These are phyloP conservation scores for Raddia distichophylla DNA, from an alignment of 176 grass and related monocot species.

Conservation along the genomic window DNA sequence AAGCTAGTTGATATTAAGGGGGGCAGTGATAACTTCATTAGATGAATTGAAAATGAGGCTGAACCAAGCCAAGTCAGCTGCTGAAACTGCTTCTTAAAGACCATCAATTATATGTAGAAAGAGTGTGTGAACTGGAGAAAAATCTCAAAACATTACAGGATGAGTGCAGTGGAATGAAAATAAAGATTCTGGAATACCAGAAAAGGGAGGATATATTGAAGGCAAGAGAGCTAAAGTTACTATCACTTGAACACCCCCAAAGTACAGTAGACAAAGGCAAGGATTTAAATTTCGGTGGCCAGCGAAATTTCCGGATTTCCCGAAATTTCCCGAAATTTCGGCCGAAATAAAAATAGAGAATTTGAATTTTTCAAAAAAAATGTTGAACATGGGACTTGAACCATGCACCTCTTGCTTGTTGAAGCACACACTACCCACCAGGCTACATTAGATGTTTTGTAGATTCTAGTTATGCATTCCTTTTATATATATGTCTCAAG, in stretches of 20 bases:
- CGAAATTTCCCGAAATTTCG: no score
- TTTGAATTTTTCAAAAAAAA: no score
- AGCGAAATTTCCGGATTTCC: no score
- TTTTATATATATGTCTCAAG: no score
- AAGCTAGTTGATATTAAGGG: constrained; percentile 47
- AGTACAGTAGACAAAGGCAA: constrained; percentile 62
- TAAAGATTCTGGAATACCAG: constrained; percentile 58
- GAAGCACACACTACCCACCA: no score
- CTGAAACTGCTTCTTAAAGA: constrained; percentile 69
- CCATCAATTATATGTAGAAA: constrained; percentile 57
- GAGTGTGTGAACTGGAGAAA: constrained; percentile 64
- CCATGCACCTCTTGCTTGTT: no score
- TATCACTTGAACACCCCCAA: constrained; percentile 50
- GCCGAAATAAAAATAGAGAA: no score
- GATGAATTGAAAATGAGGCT: constrained; percentile 61
- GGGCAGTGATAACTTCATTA: constrained; percentile 41
- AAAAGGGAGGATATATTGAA: constrained; percentile 54
- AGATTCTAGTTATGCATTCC: no score
- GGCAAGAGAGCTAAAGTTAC: constrained; percentile 68
- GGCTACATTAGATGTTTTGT: no score
- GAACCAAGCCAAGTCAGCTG: constrained; percentile 62
- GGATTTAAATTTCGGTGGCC: no score
- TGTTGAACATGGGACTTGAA: no score
- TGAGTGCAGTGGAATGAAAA: constrained; percentile 66
- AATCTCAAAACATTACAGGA: constrained; percentile 63